Percentiles rank a stretch among this genome's conserved stretches.
phyloP scores from a whole-genome alignment of 2,329 filamentous ascomycete species.

The Penicillium fuscoglaucum region DNA sequence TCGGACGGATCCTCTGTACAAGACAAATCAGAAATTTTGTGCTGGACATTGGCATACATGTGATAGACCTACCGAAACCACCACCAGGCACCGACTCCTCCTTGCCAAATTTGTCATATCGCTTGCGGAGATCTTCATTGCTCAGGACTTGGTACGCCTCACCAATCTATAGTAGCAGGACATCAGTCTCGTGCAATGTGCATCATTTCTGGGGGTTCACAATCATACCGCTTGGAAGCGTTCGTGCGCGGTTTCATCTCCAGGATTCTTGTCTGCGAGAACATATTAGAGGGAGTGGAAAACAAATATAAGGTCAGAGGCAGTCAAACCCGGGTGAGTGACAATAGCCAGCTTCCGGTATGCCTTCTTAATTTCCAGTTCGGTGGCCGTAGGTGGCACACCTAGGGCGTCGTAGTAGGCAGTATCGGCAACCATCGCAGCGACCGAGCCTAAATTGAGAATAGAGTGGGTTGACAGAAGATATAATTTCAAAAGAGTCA shows the following conservation, averaged over 20 bases:
- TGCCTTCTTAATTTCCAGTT: conserved; percentile 95
- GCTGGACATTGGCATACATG: background rate
- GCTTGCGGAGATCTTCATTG: conserved; percentile 79
- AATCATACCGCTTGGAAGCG: conserved; percentile 81
- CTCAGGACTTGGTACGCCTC: conserved; percentile 78
- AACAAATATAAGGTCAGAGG: background rate
- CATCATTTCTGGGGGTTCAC: background rate
- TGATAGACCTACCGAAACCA: conserved; percentile 68
- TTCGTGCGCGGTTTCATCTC: conserved; percentile 87
- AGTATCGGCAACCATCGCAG: conserved; percentile 78
- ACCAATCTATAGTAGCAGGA: conserved; percentile 53
- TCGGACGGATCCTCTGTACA: conserved; percentile 78
- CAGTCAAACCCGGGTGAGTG: conserved; percentile 73
- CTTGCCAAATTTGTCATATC: conserved; percentile 97
- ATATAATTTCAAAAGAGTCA: background rate
- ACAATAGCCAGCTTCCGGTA: conserved; percentile 93
- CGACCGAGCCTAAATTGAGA: background rate
- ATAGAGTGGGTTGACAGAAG: background rate
- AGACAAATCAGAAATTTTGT: background rate
- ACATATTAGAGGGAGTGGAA: conserved; percentile 12
- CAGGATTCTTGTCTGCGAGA: conserved; percentile 85
- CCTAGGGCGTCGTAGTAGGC: conserved; percentile 84
- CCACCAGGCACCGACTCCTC: conserved; percentile 87
- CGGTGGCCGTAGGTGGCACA: conserved; percentile 79
- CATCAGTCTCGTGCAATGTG: conserved; percentile 10